Conservation (phyloP, 768 basidiomycete genomes). For the Xerocomellus amylosporus region DNA sequence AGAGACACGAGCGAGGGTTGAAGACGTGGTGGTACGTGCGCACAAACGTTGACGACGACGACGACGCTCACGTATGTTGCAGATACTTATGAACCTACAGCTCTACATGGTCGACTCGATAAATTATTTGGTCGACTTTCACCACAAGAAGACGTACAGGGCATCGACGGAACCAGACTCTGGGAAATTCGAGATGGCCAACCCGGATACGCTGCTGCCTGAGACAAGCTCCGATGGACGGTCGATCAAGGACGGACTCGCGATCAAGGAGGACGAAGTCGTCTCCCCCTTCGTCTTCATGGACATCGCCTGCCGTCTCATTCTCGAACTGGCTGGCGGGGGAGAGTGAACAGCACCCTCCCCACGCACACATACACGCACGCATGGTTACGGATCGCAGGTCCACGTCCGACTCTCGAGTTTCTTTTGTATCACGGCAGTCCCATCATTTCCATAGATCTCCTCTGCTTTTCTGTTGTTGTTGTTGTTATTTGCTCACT, state of each 20-base stretch:
- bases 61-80: constrained; percentile 1
- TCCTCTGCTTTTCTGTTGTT: background rate
- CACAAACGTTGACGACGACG: background rate
- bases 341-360: constrained; percentile 33
- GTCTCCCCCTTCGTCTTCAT: constrained; percentile 93
- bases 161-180: constrained; percentile 67
- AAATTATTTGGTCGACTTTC: constrained; percentile 98
- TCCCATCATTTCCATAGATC: background rate
- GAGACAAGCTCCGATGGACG: constrained; percentile 57
- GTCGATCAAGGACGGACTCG: constrained; percentile 48
- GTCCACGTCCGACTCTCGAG: background rate
- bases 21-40: constrained; percentile 81
- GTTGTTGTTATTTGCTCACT: background rate
- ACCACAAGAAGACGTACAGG: constrained; percentile 92
- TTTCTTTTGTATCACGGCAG: background rate
- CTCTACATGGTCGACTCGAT: constrained; percentile 94
- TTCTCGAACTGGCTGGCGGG: constrained; percentile 86
- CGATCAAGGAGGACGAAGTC: constrained; percentile 55
- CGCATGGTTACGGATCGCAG: background rate
- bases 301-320: constrained; percentile 91
- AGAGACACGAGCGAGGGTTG: constrained; percentile 86
- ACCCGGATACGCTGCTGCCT: constrained; percentile 31
- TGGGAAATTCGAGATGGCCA: constrained; percentile 66
- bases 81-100: constrained; percentile 97
- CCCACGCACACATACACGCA: background rate